These are phyloP conservation scores for Wickerhamiella brachini DNA, from an alignment of 805 yeast genomes.

Conservation along the genomic window DNA sequence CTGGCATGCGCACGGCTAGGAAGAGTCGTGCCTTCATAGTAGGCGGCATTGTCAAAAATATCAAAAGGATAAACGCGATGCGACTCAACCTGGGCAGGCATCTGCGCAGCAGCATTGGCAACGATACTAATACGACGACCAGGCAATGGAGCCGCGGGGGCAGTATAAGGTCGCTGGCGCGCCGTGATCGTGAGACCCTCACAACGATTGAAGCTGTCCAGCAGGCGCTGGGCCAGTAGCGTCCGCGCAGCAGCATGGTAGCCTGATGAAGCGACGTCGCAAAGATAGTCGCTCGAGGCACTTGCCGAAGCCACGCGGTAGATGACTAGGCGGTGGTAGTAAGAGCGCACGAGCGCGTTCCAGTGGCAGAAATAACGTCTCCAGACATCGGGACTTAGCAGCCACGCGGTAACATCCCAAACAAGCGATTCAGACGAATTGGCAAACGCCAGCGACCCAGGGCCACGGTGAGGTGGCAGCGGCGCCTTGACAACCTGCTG, in stretches of 20 bases:
- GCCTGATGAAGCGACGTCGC: conserved; percentile 12
- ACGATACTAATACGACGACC: conserved; percentile 18
- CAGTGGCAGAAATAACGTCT: conserved; percentile 54
- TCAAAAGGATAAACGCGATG: conserved; percentile 24
- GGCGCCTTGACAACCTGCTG: not conserved
- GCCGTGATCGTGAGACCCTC: conserved; percentile 6
- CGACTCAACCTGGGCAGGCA: conserved; percentile 8
- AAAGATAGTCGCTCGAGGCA: conserved; percentile 14
- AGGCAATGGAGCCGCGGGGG: conserved; percentile 22
- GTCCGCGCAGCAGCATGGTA: conserved; percentile 19
- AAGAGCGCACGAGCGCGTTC: conserved; percentile 62
- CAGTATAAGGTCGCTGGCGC: conserved; percentile 8
- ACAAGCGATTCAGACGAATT: conserved; percentile 29
- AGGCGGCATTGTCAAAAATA: conserved; percentile 27
- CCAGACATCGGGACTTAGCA: conserved; percentile 41
- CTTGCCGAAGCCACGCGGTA: conserved; percentile 42
- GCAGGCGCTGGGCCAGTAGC: conserved; percentile 15
- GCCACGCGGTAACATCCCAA: conserved; percentile 39
- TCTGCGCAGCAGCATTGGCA: conserved; percentile 13
- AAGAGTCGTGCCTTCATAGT: conserved; percentile 8
- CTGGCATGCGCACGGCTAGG: not conserved
- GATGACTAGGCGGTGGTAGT: conserved; percentile 49
- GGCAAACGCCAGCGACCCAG: conserved; percentile 4
- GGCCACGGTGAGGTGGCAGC: conserved; percentile 2
- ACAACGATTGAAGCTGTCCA: conserved; percentile 12